These are phyloP conservation scores for Hyaloscypha hepaticicola DNA, from an alignment of 495 filamentous ascomycete genomes.

Conservation along the genomic window DNA sequence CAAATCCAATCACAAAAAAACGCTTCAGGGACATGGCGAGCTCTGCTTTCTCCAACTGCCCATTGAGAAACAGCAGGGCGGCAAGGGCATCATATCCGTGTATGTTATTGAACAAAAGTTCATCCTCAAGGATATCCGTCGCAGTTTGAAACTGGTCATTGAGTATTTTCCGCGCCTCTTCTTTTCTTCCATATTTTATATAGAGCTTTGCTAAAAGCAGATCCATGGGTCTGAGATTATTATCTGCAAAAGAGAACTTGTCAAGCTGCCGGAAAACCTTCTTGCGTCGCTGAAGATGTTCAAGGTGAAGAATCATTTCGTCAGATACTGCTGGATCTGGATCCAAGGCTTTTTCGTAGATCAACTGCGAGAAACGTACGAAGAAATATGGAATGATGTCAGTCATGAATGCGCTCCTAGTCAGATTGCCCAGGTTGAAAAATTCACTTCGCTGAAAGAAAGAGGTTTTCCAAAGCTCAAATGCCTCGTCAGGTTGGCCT, in stretches of 20 bases:
- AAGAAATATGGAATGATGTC: constrained; percentile 13
- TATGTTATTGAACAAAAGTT: constrained; percentile 9
- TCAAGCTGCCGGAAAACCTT: constrained; percentile 13
- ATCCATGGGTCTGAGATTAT: constrained; percentile 8
- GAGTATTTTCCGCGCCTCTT: constrained; percentile 15
- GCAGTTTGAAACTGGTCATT: constrained; percentile 17
- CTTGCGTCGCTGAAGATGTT: constrained; percentile 18
- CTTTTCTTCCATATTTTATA: constrained; percentile 15
- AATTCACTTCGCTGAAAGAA: constrained; percentile 19
- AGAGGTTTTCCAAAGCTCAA: constrained; percentile 18
- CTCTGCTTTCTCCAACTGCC: constrained; percentile 17
- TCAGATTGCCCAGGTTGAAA: constrained; percentile 15
- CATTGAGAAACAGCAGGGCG: constrained; percentile 15
- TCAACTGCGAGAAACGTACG: constrained; percentile 15
- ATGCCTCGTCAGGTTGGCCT: constrained; percentile 17
- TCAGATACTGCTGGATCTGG: constrained; percentile 12
- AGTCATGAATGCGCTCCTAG: background rate
- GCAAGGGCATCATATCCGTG: constrained; percentile 15
- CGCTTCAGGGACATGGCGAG: constrained; percentile 15
- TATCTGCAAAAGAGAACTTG: background rate
- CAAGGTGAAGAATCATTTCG: constrained; percentile 18
- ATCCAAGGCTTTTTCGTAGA: constrained; percentile 19
- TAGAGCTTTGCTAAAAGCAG: constrained; percentile 18
- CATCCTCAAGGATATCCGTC: constrained; percentile 14
- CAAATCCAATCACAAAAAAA: constrained; percentile 8